A percentile compares a stretch with the other conserved stretches of the same genome.
These are phyloP conservation scores for Ascochyta viciae-villosae DNA, from an alignment of 2,329 filamentous ascomycete species.

Conservation along the genomic window DNA sequence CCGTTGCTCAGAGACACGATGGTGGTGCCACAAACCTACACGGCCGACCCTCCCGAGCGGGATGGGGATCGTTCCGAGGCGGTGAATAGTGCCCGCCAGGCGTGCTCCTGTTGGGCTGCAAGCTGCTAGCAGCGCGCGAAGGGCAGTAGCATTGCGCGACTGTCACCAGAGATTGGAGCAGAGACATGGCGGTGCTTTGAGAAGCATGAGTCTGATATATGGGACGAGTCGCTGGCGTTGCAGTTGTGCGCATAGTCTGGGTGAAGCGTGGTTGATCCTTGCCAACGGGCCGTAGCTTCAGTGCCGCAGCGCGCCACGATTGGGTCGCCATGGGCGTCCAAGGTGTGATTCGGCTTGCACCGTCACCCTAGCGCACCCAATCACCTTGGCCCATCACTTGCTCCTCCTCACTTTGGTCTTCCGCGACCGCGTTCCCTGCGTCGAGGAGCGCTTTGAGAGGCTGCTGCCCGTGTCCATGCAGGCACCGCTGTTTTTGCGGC, in stretches of 20 bases:
- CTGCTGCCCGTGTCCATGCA: conserved; percentile 39
- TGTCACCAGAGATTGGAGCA: conserved; percentile 25
- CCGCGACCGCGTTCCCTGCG: conserved; percentile 33
- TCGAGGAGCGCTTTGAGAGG: conserved; percentile 33
- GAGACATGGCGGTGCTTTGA: conserved; percentile 3
- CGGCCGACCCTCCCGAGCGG: conserved; percentile 26
- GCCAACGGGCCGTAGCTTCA: conserved; percentile 35
- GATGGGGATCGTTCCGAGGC: conserved; percentile 25
- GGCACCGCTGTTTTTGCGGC: conserved; percentile 43
- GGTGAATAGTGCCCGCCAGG: conserved; percentile 14
- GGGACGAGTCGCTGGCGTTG: conserved; percentile 16
- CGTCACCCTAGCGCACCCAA: conserved; percentile 24
- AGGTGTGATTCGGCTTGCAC: conserved; percentile 23
- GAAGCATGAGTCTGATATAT: conserved; percentile 16
- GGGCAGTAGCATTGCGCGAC: conserved; percentile 21
- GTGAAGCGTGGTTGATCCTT: conserved; percentile 27
- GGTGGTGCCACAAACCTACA: conserved; percentile 33
- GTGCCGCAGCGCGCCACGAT: conserved; percentile 13
- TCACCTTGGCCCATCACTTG: conserved; percentile 18
- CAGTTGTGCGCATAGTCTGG: conserved; percentile 14
- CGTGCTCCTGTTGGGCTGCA: conserved; percentile 14
- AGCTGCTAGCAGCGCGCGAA: conserved; percentile 17
- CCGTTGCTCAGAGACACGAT: conserved; percentile 32
- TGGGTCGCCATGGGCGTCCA: conserved; percentile 10
- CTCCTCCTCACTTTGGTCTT: conserved; percentile 29